A percentile compares a stretch with the other conserved stretches of the same genome.
phyloP scores from a whole-genome alignment of 805 yeast genomes.

The Starmerella bacillaris region DNA sequence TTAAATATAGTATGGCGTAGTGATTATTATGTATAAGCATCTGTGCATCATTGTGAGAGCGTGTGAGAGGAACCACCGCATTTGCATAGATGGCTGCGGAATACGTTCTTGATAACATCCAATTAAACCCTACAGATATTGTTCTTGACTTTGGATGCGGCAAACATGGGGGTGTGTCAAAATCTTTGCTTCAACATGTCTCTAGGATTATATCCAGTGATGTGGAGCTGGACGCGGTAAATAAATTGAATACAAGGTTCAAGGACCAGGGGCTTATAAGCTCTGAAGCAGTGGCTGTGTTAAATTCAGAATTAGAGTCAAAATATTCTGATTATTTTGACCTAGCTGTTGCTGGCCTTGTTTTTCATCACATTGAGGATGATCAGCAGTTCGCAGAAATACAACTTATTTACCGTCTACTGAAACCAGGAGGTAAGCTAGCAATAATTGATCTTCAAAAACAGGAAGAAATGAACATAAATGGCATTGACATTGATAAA shows the following conservation, averaged over 20 bases:
- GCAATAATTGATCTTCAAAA: constrained; percentile 5
- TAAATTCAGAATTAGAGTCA: background rate
- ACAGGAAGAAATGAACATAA: background rate
- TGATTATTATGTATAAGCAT: too few relatives aligned
- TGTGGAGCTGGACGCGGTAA: constrained; percentile 3
- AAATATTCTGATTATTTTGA: constrained; percentile 3
- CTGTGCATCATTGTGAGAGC: too few relatives aligned
- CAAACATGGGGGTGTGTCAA: constrained; percentile 8
- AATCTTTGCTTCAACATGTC: constrained; percentile 3
- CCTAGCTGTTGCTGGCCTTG: constrained; percentile 9
- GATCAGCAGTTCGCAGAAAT: background rate
- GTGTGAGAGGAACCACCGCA: too few relatives aligned
- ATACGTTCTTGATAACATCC: background rate
- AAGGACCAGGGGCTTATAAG: constrained; percentile 5
- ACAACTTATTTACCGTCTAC: background rate
- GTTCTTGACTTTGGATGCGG: constrained; percentile 14
- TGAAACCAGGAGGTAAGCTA: constrained; percentile 6
- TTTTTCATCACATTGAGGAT: constrained; percentile 9
- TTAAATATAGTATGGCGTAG: too few relatives aligned
- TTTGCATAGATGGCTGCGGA: background rate
- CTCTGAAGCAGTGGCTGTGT: background rate
- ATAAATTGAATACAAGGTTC: constrained; percentile 5
- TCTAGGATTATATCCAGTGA: constrained; percentile 7
- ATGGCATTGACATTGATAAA: too few relatives aligned
- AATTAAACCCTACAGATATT: background rate